These are phyloP conservation scores for Citrullus mucosospermus DNA, from an alignment of 306 rosid species.

Conservation along the genomic window DNA sequence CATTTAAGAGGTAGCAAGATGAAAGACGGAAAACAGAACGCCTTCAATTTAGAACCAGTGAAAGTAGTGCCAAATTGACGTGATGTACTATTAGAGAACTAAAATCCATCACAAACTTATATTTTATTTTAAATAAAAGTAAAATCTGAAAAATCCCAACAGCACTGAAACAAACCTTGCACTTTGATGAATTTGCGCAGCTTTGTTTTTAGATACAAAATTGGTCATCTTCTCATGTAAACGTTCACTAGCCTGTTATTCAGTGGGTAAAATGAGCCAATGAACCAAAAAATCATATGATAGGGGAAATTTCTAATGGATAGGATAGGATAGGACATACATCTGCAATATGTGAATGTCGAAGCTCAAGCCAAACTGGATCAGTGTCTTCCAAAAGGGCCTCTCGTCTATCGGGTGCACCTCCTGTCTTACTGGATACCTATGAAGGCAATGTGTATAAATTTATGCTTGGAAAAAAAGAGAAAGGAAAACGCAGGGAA, in stretches of 20 bases:
- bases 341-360: slow-evolving; percentile 89
- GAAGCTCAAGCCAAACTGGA: slow-evolving; percentile 88
- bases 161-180: slow-evolving; percentile 47
- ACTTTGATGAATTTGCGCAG: slow-evolving; percentile 80
- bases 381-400: slow-evolving; percentile 67
- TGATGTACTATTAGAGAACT: neutral
- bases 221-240: slow-evolving; percentile 65
- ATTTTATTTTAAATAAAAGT: slow-evolving; percentile 9
- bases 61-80: neutral
- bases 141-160: slow-evolving; percentile 12
- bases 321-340: slow-evolving; percentile 23
- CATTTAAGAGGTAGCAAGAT: neutral
- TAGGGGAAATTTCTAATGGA: slow-evolving; percentile 1
- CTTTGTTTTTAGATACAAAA: slow-evolving; percentile 74
- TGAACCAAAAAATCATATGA: slow-evolving; percentile 1
- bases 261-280: slow-evolving; percentile 17
- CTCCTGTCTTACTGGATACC: slow-evolving; percentile 83
- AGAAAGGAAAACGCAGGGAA: neutral
- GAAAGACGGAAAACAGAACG: neutral
- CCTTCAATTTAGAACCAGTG: neutral
- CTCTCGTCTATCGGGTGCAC: slow-evolving; percentile 62
- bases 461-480: slow-evolving; percentile 10
- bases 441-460: slow-evolving; percentile 12
- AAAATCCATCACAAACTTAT: neutral
- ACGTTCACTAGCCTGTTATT: slow-evolving; percentile 83